Conservation (phyloP, 2,329 filamentous ascomycete species). For the Cercospora sesami region DNA sequence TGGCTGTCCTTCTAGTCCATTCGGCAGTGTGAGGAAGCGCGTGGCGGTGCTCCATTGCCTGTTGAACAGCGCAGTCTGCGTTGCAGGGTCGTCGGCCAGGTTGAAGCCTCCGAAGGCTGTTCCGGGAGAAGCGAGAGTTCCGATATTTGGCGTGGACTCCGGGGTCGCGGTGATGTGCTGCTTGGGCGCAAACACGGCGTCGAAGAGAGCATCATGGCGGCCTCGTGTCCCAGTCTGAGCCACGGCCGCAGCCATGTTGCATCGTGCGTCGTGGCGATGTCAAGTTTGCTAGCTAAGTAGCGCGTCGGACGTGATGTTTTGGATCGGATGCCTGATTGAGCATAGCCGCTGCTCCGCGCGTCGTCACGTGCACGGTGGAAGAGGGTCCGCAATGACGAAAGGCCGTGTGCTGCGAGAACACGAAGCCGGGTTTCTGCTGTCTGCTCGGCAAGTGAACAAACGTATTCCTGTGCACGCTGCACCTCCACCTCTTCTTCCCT, state of each 20-base stretch:
- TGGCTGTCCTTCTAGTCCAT: conserved; percentile 3
- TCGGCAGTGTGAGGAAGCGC: conserved; percentile 38
- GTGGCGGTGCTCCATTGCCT: conserved; percentile 52
- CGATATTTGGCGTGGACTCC: conserved; percentile 47
- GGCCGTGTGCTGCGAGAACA: not conserved
- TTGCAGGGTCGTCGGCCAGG: conserved; percentile 40
- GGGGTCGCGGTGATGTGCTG: conserved; percentile 48
- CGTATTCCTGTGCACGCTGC: not conserved
- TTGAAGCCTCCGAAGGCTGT: conserved; percentile 44
- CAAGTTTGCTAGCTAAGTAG: not conserved
- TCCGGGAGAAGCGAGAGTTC: conserved; percentile 41
- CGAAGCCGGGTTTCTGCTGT: conserved; percentile 2
- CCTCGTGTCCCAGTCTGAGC: conserved; percentile 7
- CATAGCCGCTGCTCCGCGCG: not conserved
- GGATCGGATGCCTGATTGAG: conserved; percentile 7
- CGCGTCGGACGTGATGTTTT: conserved; percentile 9
- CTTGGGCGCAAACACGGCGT: conserved; percentile 48
- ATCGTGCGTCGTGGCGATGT: conserved; percentile 6
- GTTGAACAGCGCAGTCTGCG: conserved; percentile 41
- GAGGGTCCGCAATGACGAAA: conserved; percentile 10
- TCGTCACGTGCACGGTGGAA: not conserved
- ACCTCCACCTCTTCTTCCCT: not conserved
- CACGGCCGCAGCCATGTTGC: conserved; percentile 21
- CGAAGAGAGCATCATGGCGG: conserved; percentile 33
- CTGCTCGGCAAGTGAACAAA: conserved; percentile 2